Base-by-base conservation (phyloP, 371 early-diverging fungal genomes). In the Funneliformis caledonium region DNA sequence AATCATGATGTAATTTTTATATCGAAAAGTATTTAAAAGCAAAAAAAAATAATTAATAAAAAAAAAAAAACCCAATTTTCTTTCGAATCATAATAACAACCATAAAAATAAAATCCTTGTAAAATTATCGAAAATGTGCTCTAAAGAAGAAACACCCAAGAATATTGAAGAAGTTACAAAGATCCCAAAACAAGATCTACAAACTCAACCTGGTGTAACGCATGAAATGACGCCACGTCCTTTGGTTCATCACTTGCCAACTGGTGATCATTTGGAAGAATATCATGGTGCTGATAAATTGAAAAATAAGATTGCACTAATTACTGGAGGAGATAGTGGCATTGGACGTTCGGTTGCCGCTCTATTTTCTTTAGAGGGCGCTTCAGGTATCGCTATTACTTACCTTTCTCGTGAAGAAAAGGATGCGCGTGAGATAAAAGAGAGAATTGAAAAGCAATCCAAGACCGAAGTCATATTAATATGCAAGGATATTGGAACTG, bases 371-470 rank as follows among this genome's bases (percentile, higher is more conserved):
- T 47, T 81, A 22, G 83, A 83, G 48, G 82, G 75, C 26, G 67
- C 33, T 43, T 11, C 42, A 0, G 84, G 83, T 42, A 83, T 84
- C 19, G 76, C 61, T 11, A 82, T 85, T 37, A 73, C 84, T 12
- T 80, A 85, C 67, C 82, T 82, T 22, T 65, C 80, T 11, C 65
- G 68, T n/a, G 85, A 85, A 67, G 64, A 85, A 59, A 37, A 76
- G 50, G 85, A 85, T 70, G 86, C 85, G 2, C n/a, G 72, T 47
- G 84, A 86, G 22, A 82, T 82, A 26, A 85, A 83, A 73, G n/a
- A 47, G 56, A 37, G 76, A 10, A 76, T 85, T 14, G 82, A 83
- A 60, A 72, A 69, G 33, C 74, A 69, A 37, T 78, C 75, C 1
- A 37, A 72, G 16, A 72, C 73, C 19, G 73, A 83, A 43, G 70